Evolutionary conservation across 768 basidiomycete genomes (phyloP).

Genomic region (Tephrocybe sp.): DNA sequence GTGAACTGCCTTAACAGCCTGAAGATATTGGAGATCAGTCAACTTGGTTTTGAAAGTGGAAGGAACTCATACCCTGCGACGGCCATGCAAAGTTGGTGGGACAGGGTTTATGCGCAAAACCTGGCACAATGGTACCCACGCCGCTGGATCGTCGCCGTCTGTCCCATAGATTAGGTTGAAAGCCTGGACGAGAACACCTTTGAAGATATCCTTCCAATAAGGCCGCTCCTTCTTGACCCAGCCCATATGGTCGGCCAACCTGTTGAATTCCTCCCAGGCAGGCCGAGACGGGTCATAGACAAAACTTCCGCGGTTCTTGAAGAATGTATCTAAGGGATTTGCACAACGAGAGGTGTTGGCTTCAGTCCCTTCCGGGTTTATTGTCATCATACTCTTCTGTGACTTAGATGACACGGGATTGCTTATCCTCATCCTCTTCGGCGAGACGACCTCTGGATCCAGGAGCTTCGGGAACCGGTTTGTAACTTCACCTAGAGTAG

Average conservation of each 20-base stretch:
- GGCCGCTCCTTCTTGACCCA: constrained; percentile 16
- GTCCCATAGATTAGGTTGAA: constrained; percentile 36
- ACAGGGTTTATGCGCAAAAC: constrained; percentile 25
- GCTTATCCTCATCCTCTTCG: no score
- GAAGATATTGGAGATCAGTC: background rate
- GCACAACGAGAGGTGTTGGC: no score
- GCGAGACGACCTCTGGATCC: no score
- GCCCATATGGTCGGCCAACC: constrained; percentile 17
- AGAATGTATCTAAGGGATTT: no score
- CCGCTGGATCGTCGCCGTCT: constrained; percentile 25
- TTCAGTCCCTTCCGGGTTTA: no score
- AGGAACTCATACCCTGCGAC: constrained; percentile 24
- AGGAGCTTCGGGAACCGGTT: no score
- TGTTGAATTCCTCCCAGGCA: constrained; percentile 25
- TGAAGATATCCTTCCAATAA: constrained; percentile 21
- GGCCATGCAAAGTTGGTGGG: constrained; percentile 24
- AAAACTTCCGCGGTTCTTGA: constrained; percentile 20
- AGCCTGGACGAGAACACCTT: constrained; percentile 27
- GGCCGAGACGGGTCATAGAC: constrained; percentile 18
- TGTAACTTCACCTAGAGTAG: no score
- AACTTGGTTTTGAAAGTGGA: no score
- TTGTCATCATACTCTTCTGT: no score
- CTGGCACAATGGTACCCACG: constrained; percentile 29
- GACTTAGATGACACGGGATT: no score
- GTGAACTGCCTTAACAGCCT: constrained; percentile 29